Evolutionary conservation across 1,284 basidiomycete species (phyloP), one percentile per base, ranked within the genome.

Genomic region (Sporisorium sorghi): DNA sequence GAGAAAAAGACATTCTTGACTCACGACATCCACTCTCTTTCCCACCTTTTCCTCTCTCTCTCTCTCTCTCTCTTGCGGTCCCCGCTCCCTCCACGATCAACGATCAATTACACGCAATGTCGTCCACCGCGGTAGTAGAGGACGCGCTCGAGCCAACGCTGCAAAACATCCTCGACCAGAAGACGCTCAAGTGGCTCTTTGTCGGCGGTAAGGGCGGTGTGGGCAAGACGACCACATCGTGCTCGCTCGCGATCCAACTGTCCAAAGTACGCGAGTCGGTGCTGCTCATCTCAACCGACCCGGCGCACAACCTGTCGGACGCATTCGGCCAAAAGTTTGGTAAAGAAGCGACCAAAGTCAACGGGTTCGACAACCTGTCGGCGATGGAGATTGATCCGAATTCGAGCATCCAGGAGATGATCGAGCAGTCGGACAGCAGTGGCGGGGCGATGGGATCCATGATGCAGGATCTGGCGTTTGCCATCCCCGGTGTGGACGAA

Each of bases 331-430:
- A 99, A 85, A 99, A 99, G 87, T 99, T 99, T 86, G 94, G 93
- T 71, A 98, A 98, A 84, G 97, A 99, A 85, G 96, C 96, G 33
- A 99, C 95, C n/a, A 93, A 93, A 86, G 97, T 99, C 57, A 98
- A 97, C 81, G 96, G 97, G 5, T 98, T 98, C 79, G 90, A 93
- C 77, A 99, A 99, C 87, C 89, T 99, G 42, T 96, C 86, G 82
- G 96, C 97, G 0, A 99, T 99, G 96, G 96, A 99, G 87, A 99
- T 99, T 84, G 96, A 99, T 86, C 96, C 96, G 7, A 96, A 93
- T 60, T 93, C 93, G 77, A 91, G 93, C 42, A 92, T 99, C 78
- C 94, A 99, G 86, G 96, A 99, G 87, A 98, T 99, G 96, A 93
- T 99, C 43, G 96, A 98, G 84, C 91, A 93, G 83, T 96, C 93